These are phyloP conservation scores for Boeremia lycopersici DNA, from an alignment of 2,329 filamentous ascomycete genomes.

Conservation along the genomic window DNA sequence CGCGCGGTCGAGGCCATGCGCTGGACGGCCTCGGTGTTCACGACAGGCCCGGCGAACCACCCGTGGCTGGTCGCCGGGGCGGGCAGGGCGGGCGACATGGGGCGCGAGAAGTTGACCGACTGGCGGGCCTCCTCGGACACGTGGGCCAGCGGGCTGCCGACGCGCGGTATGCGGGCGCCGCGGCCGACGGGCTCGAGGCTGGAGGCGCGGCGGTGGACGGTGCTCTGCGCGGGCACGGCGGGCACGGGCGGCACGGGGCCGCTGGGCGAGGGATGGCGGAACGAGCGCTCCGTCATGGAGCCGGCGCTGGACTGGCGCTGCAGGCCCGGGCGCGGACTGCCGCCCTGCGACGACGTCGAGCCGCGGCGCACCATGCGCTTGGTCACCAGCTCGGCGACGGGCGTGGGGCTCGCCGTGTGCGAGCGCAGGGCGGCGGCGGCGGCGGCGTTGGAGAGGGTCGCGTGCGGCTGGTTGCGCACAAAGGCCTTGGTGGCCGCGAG, in stretches of 20 bases:
- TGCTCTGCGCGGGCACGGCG: conserved; percentile 64
- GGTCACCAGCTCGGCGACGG: conserved; percentile 82
- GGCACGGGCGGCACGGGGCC: conserved; percentile 73
- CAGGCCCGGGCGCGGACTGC: conserved; percentile 48
- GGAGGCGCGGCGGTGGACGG: conserved; percentile 46
- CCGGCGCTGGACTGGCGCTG: conserved; percentile 66
- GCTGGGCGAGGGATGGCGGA: conserved; percentile 71
- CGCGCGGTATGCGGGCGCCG: conserved; percentile 43
- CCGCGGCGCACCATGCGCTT: conserved; percentile 79
- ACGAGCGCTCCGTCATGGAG: conserved; percentile 89
- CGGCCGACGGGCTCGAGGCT: conserved; percentile 60
- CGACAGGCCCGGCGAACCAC: conserved; percentile 49
- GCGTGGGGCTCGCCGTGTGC: conserved; percentile 76
- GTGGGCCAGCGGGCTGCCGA: conserved; percentile 47
- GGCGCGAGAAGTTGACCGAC: conserved; percentile 61
- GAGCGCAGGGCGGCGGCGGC: conserved; percentile 84
- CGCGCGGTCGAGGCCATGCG: conserved; percentile 34
- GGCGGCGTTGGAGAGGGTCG: conserved; percentile 79
- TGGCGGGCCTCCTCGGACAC: conserved; percentile 53
- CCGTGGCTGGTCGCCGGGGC: conserved; percentile 31
- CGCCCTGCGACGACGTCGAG: conserved; percentile 70
- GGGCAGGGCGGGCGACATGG: conserved; percentile 51
- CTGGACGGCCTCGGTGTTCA: conserved; percentile 38
- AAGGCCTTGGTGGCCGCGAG: conserved; percentile 84
- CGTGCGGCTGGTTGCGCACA: conserved; percentile 68